Evolutionary conservation across 805 yeast genomes (phyloP).

Genomic region (Phaffomyces thermotolerans): DNA sequence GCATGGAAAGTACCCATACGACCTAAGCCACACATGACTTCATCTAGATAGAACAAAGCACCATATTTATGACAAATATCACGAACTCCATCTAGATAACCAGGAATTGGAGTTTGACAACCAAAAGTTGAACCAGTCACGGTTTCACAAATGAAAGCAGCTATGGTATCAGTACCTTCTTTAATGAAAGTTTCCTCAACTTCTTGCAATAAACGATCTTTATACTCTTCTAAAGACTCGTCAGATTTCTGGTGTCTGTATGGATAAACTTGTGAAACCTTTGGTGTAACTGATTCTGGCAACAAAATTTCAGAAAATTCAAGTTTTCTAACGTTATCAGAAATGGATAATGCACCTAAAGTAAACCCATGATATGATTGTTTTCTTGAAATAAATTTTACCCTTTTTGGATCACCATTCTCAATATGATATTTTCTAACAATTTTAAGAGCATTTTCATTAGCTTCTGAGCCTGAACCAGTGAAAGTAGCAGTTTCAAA

Average conservation of each 20-base stretch:
- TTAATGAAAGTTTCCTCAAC: slow-evolving; percentile 35
- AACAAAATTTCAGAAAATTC: slow-evolving; percentile 26
- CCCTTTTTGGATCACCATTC: slow-evolving; percentile 35
- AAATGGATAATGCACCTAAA: slow-evolving; percentile 37
- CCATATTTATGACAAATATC: slow-evolving; percentile 45
- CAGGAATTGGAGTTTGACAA: slow-evolving; percentile 34
- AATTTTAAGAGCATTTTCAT: slow-evolving; percentile 57
- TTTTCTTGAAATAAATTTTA: slow-evolving; percentile 36
- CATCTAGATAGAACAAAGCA: slow-evolving; percentile 42
- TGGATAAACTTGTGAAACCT: slow-evolving; percentile 24
- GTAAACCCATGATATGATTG: slow-evolving; percentile 46
- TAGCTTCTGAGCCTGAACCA: slow-evolving; percentile 61
- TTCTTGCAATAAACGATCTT: slow-evolving; percentile 31
- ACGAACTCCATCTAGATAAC: slow-evolving; percentile 39
- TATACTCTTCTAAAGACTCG: slow-evolving; percentile 34
- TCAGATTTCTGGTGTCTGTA: slow-evolving; percentile 23
- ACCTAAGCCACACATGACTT: slow-evolving; percentile 52
- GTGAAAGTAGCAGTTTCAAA: slow-evolving; percentile 38
- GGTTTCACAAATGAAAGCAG: slow-evolving; percentile 39
- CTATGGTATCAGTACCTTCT: slow-evolving; percentile 37
- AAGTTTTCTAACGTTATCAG: slow-evolving; percentile 32
- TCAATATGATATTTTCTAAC: slow-evolving; percentile 41
- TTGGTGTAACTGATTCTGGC: slow-evolving; percentile 21
- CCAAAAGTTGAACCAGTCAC: slow-evolving; percentile 43
- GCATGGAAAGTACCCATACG: slow-evolving; percentile 42